Base-by-base conservation (phyloP, 2,329 filamentous ascomycete genomes). In the Pestalotiopsis sp. region DNA sequence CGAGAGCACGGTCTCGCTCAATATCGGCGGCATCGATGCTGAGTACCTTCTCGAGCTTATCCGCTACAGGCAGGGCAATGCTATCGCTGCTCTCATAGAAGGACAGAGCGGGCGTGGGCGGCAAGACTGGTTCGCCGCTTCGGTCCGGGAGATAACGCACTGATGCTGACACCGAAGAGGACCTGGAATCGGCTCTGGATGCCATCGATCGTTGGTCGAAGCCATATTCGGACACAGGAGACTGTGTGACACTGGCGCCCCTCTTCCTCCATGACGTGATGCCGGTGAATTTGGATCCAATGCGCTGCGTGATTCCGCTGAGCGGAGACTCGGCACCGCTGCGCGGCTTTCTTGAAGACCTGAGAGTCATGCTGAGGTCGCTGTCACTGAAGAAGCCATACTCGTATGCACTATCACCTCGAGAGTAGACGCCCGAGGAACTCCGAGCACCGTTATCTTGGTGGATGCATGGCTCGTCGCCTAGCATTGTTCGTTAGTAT, bases 221-320 rank as follows among this genome's bases (percentile, higher is more conserved):
- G 17, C 89, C 93, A 27, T 95, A 86, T 75, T 98, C 95, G 57
- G 96, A 97, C 71, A 91, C 91, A 0, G 94, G 92, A 0, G 83
- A 85, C 13, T 84, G 80, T 60, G 83, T 83, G 14, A 82, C 77
- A 66, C 83, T 83, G n/a, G 81, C 77, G 45, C 83, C 82, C 69
- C 82, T 83, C 45, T 78, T 80, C 0, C 83, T 81, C 68, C 81
- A 84, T 23, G 84, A 84, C 1, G 83, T 80, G 56, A 89, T 79
- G 65, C 83, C 83, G 25, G 86, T 83, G 62, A 90, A 86, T 72
- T 90, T 87, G 70, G 89, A 87, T 76, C 89, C 88, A 73, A 95
- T 80, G 74, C 92, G 87, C 71, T 89, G 85, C 65, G 91, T 87
- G 70, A 94, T 83, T 66, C 86, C 89, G 60, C 86, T 84, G 38